A percentile compares a stretch with the other conserved stretches of the same genome.
Evolutionary conservation across 2,329 filamentous ascomycete species (phyloP).

Genomic region (Cladophialophora yegresii): DNA sequence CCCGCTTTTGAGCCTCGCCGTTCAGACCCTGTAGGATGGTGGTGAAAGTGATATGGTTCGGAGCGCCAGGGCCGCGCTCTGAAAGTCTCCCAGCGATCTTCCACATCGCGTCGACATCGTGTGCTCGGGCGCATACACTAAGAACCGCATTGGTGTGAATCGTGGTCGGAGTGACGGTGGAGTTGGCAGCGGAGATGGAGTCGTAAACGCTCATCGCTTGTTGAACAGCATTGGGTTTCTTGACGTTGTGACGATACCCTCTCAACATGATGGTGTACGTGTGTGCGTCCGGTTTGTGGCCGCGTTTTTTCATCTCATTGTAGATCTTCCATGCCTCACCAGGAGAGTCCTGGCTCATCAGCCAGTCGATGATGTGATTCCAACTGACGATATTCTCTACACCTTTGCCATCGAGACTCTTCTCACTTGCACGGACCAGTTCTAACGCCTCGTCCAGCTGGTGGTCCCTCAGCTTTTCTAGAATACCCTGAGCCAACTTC

Average conservation of each 20-base stretch:
- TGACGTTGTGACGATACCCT: constrained; percentile 66
- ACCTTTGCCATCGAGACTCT: constrained; percentile 41
- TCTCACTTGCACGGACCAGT: constrained; percentile 56
- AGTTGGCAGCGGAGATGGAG: constrained; percentile 66
- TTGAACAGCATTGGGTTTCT: constrained; percentile 60
- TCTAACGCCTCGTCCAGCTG: constrained; percentile 67
- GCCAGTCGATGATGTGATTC: constrained; percentile 80
- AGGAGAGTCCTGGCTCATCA: constrained; percentile 62
- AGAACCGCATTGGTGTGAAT: constrained; percentile 90
- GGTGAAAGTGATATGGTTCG: constrained; percentile 75
- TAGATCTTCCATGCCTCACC: constrained; percentile 74
- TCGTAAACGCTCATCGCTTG: constrained; percentile 77
- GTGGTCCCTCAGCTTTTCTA: constrained; percentile 59
- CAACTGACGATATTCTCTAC: constrained; percentile 73
- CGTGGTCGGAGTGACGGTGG: constrained; percentile 68
- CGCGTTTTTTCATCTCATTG: constrained; percentile 99
- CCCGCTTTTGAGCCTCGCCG: constrained; percentile 44
- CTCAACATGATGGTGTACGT: constrained; percentile 84
- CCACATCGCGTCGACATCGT: constrained; percentile 80
- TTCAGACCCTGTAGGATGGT: constrained; percentile 79
- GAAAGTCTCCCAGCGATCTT: constrained; percentile 72
- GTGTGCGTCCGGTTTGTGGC: constrained; percentile 73
- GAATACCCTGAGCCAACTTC: constrained; percentile 70
- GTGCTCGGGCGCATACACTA: constrained; percentile 72
- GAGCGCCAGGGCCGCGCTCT: constrained; percentile 60